phyloP scores from a whole-genome alignment of 371 early-diverging fungal genomes.

The Ecytonucleospora hepatopenaei region DNA sequence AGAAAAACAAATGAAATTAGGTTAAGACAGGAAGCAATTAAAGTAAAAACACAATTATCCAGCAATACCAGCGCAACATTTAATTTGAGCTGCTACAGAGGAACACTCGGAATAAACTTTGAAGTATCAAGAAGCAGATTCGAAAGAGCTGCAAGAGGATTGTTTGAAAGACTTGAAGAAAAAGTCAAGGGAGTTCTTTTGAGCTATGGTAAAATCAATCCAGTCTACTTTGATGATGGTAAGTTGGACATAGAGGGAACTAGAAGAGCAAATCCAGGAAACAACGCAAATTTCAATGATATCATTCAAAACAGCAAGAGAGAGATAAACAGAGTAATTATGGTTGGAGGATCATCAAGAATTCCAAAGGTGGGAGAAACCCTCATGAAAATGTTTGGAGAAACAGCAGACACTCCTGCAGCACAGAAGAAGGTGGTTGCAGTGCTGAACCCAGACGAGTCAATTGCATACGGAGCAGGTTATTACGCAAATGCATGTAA shows the following conservation, averaged over 20 bases:
- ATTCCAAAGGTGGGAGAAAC: slow-evolving; percentile 96
- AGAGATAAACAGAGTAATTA: slow-evolving; percentile 78
- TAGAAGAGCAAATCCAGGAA: slow-evolving; percentile 2
- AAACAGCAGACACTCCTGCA: slow-evolving; percentile 59
- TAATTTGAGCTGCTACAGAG: slow-evolving; percentile 26
- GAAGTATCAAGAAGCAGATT: slow-evolving; percentile 86
- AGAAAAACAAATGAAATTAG: slow-evolving; percentile 60
- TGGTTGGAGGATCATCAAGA: slow-evolving; percentile 97
- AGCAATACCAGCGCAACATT: slow-evolving; percentile 16
- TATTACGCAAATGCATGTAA: slow-evolving; percentile 77
- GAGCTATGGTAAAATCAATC: slow-evolving; percentile 69
- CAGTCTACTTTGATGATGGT: slow-evolving; percentile 26
- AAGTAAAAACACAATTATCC: slow-evolving; percentile 35
- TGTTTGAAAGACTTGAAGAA: slow-evolving; percentile 78
- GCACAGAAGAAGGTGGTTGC: slow-evolving; percentile 19
- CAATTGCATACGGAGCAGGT: slow-evolving; percentile 92
- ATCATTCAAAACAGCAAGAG: slow-evolving; percentile 59
- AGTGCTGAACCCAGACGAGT: slow-evolving; percentile 60
- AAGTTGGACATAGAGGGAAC: slow-evolving; percentile 14
- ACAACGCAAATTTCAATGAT: slow-evolving; percentile 16
- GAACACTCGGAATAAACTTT: slow-evolving; percentile 56
- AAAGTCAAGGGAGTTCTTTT: slow-evolving; percentile 83
- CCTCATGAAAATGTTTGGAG: slow-evolving; percentile 85
- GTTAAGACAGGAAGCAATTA: slow-evolving; percentile 43
- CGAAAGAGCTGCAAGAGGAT: slow-evolving; percentile 80